phyloP scores from a whole-genome alignment of 164 flowering plant species.

The Liquidambar formosana region DNA sequence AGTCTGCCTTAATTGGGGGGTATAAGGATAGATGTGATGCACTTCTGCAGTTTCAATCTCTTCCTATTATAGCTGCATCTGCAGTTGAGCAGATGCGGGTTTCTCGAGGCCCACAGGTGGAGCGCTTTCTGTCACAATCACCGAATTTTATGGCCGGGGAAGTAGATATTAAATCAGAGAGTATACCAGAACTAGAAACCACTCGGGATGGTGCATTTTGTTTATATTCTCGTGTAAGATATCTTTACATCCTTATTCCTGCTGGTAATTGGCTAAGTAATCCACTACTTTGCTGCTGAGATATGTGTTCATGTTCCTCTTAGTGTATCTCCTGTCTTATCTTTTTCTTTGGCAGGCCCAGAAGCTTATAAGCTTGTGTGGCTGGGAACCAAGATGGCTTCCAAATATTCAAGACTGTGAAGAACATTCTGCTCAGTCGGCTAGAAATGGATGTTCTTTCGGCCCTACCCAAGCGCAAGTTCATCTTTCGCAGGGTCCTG shows the following conservation, averaged over 20 bases:
- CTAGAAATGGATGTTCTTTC: conserved; percentile 75
- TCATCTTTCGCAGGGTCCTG: conserved; percentile 50
- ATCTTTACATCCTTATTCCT: conserved; percentile 5
- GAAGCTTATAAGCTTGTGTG: conserved; percentile 92
- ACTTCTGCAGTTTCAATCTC: conserved; percentile 78
- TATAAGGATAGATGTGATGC: conserved; percentile 98
- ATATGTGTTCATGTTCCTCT: not conserved
- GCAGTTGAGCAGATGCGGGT: conserved; percentile 73
- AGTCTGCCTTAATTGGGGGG: conserved; percentile 89
- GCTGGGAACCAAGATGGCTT: conserved; percentile 99
- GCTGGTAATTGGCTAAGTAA: not conserved
- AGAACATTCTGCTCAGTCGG: conserved; percentile 97
- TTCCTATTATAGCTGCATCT: conserved; percentile 77
- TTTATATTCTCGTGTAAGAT: conserved; percentile 67
- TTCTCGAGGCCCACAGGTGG: conserved; percentile 70
- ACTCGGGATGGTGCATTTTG: conserved; percentile 50
- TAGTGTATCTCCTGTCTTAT: conserved; percentile 3
- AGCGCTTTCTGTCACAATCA: conserved; percentile 65
- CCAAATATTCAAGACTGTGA: conserved; percentile 87
- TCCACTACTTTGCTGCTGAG: not conserved
- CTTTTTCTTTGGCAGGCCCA: conserved; percentile 61
- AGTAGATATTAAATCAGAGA: conserved; percentile 56
- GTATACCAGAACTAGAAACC: conserved; percentile 44
- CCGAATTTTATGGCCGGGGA: conserved; percentile 44
- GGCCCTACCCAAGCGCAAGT: conserved; percentile 51